Percentiles rank a stretch among this genome's conserved stretches.
Evolutionary conservation across 2,329 filamentous ascomycete species (phyloP).

Genomic region (Fusarium domesticum): DNA sequence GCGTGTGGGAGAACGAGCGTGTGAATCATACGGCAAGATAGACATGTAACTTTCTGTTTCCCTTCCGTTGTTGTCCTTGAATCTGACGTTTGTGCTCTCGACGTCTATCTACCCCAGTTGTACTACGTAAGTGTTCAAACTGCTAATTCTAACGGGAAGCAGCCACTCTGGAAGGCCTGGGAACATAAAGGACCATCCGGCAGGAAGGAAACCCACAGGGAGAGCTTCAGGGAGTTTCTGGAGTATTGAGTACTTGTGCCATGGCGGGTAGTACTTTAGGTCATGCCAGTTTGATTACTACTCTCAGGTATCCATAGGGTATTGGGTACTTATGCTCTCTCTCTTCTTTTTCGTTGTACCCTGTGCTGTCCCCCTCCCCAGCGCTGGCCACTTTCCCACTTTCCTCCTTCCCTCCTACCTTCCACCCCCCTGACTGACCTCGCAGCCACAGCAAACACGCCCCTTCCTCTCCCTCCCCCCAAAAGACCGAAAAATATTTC

Average conservation of each 20-base stretch:
- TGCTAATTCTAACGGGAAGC: neutral
- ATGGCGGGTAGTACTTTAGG: constrained; percentile 6
- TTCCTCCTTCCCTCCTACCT: constrained; percentile 25
- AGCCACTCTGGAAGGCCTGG: neutral
- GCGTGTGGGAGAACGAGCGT: constrained; percentile 2
- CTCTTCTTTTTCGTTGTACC: constrained; percentile 17
- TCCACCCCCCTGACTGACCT: constrained; percentile 24
- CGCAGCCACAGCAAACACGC: constrained; percentile 17
- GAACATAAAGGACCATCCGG: constrained; percentile 8
- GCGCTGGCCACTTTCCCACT: constrained; percentile 30
- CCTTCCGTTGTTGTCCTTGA: neutral
- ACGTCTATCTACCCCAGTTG: no score
- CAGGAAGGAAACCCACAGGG: constrained; percentile 17
- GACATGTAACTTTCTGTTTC: no score
- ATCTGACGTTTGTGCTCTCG: no score
- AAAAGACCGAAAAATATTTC: constrained; percentile 42
- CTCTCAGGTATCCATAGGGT: no score
- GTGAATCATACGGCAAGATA: no score
- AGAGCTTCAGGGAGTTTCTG: constrained; percentile 14
- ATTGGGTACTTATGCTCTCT: no score
- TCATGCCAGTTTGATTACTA: no score
- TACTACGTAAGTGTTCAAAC: neutral
- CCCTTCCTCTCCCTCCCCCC: constrained; percentile 26
- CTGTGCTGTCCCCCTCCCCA: constrained; percentile 23
- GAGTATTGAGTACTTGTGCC: constrained; percentile 14